Base-by-base conservation (phyloP, 495 filamentous ascomycete species). In the Xylaria castorea region DNA sequence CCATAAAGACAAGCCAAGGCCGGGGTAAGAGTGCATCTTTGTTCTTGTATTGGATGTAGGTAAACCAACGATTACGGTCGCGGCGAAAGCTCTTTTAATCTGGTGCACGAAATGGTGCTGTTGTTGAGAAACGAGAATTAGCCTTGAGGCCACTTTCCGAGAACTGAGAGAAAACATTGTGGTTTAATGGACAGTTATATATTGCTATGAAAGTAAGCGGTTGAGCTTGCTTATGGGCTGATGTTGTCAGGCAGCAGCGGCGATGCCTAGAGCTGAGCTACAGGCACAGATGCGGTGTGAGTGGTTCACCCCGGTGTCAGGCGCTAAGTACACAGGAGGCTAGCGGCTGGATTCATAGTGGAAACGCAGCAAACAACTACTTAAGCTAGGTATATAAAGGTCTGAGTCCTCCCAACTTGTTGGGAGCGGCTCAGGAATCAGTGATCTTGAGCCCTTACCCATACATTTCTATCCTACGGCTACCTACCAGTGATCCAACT, bases 21-120 rank as follows among this genome's bases (percentile, higher is more conserved):
- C 68, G 27, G 72, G 72, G 36, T 71, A 71, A 61, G 20, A 38
- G 1, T 27, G 30, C 68, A 70, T 70, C 51, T 44, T 55, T 27
- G 51, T 48, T 51, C 48, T 51, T 22, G 48, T 22, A 6, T 51
- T 11, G 48, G n/a, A 25, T 25, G 9, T 9, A 51, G n/a, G 22
- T 6, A n/a, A 51, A 25, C 25, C 8, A 12, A 48, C n/a, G 3
- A 51, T 51, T 8, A 51, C 7, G 48, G n/a, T 22, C 20, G 20
- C 48, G n/a, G 6, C 48, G 20, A 50, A 22, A 50, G n/a, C 20
- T 5, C 1, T 8, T 50, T 9, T 9, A 22, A 20, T 8, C 8
- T 50, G 48, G n/a, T 7, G n/a, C 6, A n/a, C 5, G 48, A 50
- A 22, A 22, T 51, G 48, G 7, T 51, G n/a, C n/a, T 51, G 22